Evolutionary conservation across 768 basidiomycete genomes (phyloP), one percentile per base, ranked within the genome.

Genomic region (Termitomyces sp.): DNA sequence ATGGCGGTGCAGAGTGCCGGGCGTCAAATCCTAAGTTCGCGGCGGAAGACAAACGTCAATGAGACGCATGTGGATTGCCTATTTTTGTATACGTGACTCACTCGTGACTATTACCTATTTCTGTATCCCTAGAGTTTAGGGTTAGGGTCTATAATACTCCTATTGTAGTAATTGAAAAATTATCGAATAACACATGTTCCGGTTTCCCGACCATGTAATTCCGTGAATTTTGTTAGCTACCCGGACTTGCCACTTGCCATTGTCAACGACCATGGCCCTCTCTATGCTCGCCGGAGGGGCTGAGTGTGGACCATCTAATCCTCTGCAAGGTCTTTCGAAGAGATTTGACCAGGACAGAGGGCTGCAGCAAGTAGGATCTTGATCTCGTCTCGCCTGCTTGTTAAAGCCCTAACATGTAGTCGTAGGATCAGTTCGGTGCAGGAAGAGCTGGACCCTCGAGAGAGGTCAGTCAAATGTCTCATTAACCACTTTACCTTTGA

Each of bases 301-400:
- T 1, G 91, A 93, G 44, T 96, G 93, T 63, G 94, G 94, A 0
- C 93, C 94, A 6, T 82, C 83, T 0, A 96, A 94, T 69, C 85
- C 92, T 12, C 72, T 96, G 18, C 90, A 92, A 66, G 83, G 80
- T 16, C 82, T 96, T 5, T 80, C 89, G 0, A 95, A 94, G 67
- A 79, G 82, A 45, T 87, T 93, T 61, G 90, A 91, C 62, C 79
- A 82, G 44, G 93, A 95, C 69, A 80, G 90, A 65, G 90, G 89
- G 9, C 67, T 83, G 2, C 89, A 91, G 69, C 91, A 92, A 78
- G 91, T 93, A 55, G 42, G 65, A 24, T 24, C 24, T 50, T 48
- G 16, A 20, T 57, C 44, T 54, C 43, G 51, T 60, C 50, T 40
- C 34, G n/a, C 37, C 61, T 59, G 55, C 40, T n/a, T n/a, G n/a